Conservation (phyloP, 1,284 basidiomycete species). For the Ganoderma sinense region DNA sequence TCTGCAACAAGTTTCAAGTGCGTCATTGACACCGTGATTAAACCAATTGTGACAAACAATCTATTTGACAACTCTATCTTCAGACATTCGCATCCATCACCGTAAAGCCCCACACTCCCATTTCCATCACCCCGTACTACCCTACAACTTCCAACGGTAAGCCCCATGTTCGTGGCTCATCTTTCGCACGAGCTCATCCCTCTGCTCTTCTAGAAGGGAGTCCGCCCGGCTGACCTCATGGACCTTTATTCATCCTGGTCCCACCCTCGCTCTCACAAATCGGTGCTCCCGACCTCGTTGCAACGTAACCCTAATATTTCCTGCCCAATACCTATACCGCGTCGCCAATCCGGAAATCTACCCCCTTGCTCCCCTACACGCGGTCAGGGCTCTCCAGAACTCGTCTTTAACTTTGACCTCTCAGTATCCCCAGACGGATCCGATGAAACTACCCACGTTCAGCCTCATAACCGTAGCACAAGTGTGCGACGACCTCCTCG, state of each 20-base stretch:
- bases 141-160: background rate
- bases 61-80: conserved; percentile 6
- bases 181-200: background rate
- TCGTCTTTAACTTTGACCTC: conserved; percentile 34
- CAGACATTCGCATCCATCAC: conserved; percentile 7
- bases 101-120: conserved; percentile 2
- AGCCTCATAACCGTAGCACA: conserved; percentile 27
- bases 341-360: conserved; percentile 22
- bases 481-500: conserved; percentile 24
- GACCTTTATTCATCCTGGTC: conserved; percentile 7
- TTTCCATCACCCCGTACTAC: background rate
- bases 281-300: background rate
- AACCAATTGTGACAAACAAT: background rate
- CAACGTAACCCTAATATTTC: conserved; percentile 12
- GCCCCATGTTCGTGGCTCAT: background rate
- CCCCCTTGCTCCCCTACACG: conserved; percentile 28
- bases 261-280: background rate
- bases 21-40: conserved; percentile 10
- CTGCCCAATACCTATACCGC: conserved; percentile 32
- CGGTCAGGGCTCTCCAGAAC: conserved; percentile 27
- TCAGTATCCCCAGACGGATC: conserved; percentile 29
- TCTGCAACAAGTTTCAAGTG: conserved; percentile 11
- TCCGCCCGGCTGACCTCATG: conserved; percentile 4
- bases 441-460: conserved; percentile 11
- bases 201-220: background rate